Evolutionary conservation across 73 alveolate genomes (phyloP), one percentile per base, ranked within the genome.

Genomic region (Paramecium sexaurelia): DNA sequence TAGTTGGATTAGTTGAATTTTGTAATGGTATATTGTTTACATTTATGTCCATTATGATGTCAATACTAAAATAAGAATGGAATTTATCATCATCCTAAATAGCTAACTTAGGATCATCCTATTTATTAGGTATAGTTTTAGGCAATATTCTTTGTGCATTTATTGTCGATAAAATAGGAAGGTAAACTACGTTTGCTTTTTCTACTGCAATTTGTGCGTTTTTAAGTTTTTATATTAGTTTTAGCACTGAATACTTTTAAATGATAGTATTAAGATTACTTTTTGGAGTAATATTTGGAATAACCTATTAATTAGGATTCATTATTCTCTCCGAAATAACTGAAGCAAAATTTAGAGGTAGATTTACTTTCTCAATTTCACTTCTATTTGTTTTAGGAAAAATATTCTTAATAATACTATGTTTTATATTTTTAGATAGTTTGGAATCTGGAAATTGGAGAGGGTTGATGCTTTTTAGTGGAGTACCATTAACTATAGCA

Each of bases 381-480:
- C 55, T 69, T 35, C 11, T 69, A 2, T 69, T 24, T 78, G 73
- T 78, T 39, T 40, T 78, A 6, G 90, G 90, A 20, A 78, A 32
- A 78, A 78, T 78, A 41, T 41, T 15, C 47, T 45, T 78, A 43
- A 33, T 43, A 24, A 17, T 56, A 24, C 55, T 41, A 2, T 78
- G 90, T 36, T 78, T 40, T 45, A 6, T 41, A 17, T 78, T 78
- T 69, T 33, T 78, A 26, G 73, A 78, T 20, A 39, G 55, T 40
- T 40, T 37, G n/a, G 55, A 56, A 19, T 22, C 90, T 15, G 90
- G 90, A 17, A 78, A 78, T 24, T 78, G 90, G 90, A 43, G 75
- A 78, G 90, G 90, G 0, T 45, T 78, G 3, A 22, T 78, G 43
- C 32, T 20, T 0, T 37, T 78, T 78, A 78, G 41, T 45, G 43